These are phyloP conservation scores for Solanum tarapatanum DNA, from an alignment of 257 asterid genomes.

Conservation along the genomic window DNA sequence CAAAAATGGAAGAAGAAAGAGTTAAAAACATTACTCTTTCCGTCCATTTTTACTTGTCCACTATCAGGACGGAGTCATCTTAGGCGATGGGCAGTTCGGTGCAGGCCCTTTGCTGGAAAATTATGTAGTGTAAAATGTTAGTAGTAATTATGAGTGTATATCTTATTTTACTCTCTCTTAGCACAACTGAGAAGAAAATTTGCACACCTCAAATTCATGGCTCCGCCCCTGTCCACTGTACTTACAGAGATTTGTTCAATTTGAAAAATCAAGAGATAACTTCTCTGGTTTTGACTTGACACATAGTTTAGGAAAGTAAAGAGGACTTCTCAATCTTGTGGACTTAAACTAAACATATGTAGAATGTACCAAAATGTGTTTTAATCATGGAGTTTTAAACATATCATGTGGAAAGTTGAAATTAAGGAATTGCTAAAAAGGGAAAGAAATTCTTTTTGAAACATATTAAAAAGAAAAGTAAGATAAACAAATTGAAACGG, in stretches of 20 bases:
- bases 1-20: not conserved
- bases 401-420: too few relatives aligned
- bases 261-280: not conserved
- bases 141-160: not conserved
- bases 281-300: not conserved
- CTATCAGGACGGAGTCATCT: not conserved
- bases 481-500: not conserved
- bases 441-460: too few relatives aligned
- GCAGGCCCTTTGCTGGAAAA: not conserved
- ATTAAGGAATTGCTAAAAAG: not conserved
- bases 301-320: not conserved
- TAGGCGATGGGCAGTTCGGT: not conserved
- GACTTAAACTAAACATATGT: not conserved
- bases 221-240: too few relatives aligned
- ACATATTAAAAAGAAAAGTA: too few relatives aligned
- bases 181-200: not conserved
- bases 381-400: not conserved
- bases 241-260: not conserved
- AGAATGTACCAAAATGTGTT: not conserved
- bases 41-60: not conserved
- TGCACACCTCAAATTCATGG: not conserved
- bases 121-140: not conserved
- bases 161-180: not conserved
- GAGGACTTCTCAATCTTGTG: not conserved
- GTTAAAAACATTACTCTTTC: not conserved